Evolutionary conservation across 192 early-diverging fungal species (phyloP).

Genomic region (Mortierella antarctica): DNA sequence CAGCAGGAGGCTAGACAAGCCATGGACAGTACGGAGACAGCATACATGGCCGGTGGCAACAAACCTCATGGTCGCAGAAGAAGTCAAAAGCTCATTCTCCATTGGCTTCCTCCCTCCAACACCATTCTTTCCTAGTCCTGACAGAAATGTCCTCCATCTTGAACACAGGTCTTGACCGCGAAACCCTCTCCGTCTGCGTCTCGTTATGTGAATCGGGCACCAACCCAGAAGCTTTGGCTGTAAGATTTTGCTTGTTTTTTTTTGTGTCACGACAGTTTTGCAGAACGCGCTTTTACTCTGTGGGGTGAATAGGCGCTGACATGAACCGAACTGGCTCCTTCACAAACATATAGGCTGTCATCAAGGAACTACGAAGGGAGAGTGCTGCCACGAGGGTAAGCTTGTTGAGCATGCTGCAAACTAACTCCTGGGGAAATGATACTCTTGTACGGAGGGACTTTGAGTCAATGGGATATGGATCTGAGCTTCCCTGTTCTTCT

Average conservation of each 20-base stretch:
- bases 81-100: background rate
- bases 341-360: conserved; percentile 46
- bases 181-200: conserved; percentile 78
- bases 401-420: too few species aligned
- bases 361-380: conserved; percentile 58
- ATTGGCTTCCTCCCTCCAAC: background rate
- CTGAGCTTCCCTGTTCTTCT: too few species aligned
- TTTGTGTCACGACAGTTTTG: too few species aligned
- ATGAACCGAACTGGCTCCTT: background rate
- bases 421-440: too few species aligned
- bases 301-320: background rate
- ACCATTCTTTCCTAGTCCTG: conserved; percentile 50
- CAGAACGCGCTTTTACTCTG: background rate
- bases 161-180: conserved; percentile 77
- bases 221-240: conserved; percentile 84
- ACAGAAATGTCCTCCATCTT: conserved; percentile 79
- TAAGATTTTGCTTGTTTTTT: conserved; percentile 8
- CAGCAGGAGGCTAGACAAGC: conserved; percentile 54
- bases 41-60: background rate
- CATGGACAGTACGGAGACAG: conserved; percentile 52
- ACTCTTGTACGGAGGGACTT: too few species aligned
- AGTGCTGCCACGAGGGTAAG: conserved; percentile 44
- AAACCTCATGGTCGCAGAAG: background rate
- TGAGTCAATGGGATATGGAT: too few species aligned
- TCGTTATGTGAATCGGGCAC: conserved; percentile 83